Percentiles rank a stretch among this genome's conserved stretches.
phyloP scores from a whole-genome alignment of 176 grass and related monocot genomes.

The Tillandsia fasciculata region DNA sequence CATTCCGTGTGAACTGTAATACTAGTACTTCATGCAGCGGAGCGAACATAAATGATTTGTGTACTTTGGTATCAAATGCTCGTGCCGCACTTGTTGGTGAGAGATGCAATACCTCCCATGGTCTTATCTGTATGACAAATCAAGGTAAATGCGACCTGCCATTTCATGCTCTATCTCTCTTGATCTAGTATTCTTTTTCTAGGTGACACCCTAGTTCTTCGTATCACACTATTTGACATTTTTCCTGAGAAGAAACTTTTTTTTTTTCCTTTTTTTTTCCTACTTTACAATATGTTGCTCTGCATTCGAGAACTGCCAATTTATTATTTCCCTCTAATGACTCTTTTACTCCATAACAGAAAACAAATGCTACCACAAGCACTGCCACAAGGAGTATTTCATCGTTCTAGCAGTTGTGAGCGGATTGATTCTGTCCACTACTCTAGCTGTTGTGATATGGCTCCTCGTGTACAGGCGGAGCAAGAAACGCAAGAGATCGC shows the following conservation, averaged over 20 bases:
- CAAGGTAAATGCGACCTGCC: constrained; percentile 28
- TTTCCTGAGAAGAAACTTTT: too few species aligned
- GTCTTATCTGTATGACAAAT: constrained; percentile 70
- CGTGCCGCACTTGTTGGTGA: constrained; percentile 25
- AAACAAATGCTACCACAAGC: constrained; percentile 53
- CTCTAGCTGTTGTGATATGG: constrained; percentile 73
- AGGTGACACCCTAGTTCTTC: background rate
- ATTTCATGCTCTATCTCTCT: too few species aligned
- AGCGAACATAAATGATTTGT: constrained; percentile 30
- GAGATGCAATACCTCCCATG: constrained; percentile 59
- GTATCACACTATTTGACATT: too few species aligned
- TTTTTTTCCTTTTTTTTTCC: too few species aligned
- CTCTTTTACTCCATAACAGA: constrained; percentile 19
- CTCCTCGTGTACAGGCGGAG: constrained; percentile 69
- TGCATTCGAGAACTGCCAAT: background rate
- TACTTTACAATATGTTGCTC: too few species aligned
- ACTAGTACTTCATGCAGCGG: constrained; percentile 22
- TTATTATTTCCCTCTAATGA: constrained; percentile 2
- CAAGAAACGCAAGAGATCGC: constrained; percentile 84
- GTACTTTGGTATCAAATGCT: constrained; percentile 43
- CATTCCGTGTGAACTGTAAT: too few species aligned
- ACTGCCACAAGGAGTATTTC: constrained; percentile 60
- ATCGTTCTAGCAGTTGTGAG: constrained; percentile 67
- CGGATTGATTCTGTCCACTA: constrained; percentile 68
- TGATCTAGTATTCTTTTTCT: background rate